Evolutionary conservation across 2,329 filamentous ascomycete genomes (phyloP).

Genomic region (Chalaropsis thielavioides): DNA sequence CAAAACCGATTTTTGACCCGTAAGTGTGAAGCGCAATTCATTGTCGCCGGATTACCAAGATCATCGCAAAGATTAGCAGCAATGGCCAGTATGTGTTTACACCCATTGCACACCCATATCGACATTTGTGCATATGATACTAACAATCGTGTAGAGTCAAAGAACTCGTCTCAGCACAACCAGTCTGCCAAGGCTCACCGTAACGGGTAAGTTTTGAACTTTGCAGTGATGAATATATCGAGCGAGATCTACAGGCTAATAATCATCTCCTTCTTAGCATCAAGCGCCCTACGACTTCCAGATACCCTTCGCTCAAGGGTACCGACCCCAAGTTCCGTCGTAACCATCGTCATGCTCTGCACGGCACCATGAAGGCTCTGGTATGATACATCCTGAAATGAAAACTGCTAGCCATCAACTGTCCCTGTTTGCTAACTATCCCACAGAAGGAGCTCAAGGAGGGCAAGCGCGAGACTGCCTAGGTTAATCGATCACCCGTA

Average conservation of each 20-base stretch:
- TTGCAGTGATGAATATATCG: not conserved
- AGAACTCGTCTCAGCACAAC: constrained; percentile 99
- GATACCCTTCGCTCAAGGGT: constrained; percentile 97
- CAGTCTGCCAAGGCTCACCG: constrained; percentile 96
- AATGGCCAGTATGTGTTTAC: constrained; percentile 29
- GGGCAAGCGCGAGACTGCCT: constrained; percentile 83
- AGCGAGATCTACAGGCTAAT: not conserved
- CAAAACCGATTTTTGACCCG: constrained; percentile 24
- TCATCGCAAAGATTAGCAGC: constrained; percentile 24
- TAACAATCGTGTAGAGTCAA: constrained; percentile 57
- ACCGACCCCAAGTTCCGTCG: constrained; percentile 99
- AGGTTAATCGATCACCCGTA: constrained; percentile 25
- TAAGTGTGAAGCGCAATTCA: constrained; percentile 21
- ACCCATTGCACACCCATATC: not conserved
- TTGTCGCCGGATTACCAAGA: constrained; percentile 20
- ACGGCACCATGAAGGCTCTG: constrained; percentile 96
- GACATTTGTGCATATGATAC: not conserved
- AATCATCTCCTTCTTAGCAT: constrained; percentile 49
- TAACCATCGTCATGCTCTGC: constrained; percentile 99
- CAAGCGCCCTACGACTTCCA: constrained; percentile 99
- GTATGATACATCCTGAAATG: constrained; percentile 40
- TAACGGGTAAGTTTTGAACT: constrained; percentile 55
- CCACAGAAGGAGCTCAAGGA: constrained; percentile 91
- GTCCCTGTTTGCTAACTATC: constrained; percentile 23
- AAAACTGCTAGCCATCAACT: not conserved